A percentile compares a stretch with the other conserved stretches of the same genome.
These are phyloP conservation scores for Lotmaria passim DNA, from an alignment of 208 protist genomes.

Conservation along the genomic window DNA sequence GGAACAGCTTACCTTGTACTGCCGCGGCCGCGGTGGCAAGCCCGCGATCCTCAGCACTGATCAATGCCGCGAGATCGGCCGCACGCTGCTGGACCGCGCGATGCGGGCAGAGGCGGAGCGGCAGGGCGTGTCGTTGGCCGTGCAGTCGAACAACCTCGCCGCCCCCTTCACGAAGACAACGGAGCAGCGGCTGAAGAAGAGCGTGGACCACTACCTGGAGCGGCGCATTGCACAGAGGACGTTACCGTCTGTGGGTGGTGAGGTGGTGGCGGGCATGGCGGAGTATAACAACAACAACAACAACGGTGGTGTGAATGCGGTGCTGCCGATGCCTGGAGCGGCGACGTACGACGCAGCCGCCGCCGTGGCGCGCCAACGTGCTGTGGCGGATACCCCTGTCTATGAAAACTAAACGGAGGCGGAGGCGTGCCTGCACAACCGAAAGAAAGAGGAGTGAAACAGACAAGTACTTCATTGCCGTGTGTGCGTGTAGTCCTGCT, in stretches of 20 bases:
- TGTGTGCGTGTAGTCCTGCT: not conserved
- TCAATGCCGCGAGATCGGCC: conserved; percentile 57
- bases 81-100: conserved; percentile 74
- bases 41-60: conserved; percentile 62
- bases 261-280: conserved; percentile 1
- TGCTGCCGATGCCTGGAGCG: conserved; percentile 4
- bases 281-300: not conserved
- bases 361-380: conserved; percentile 26
- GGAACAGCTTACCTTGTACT: conserved; percentile 79
- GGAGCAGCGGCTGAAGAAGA: conserved; percentile 66
- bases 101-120: conserved; percentile 65
- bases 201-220: conserved; percentile 80
- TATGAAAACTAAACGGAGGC: conserved; percentile 43
- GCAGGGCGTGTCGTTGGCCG: conserved; percentile 56
- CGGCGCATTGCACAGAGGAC: conserved; percentile 51
- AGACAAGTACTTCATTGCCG: not conserved
- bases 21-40: conserved; percentile 50
- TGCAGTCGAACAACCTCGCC: conserved; percentile 54
- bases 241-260: not conserved
- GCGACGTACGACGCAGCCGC: conserved; percentile 9
- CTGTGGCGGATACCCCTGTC: conserved; percentile 48
- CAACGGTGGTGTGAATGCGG: too few species aligned
- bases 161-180: conserved; percentile 58
- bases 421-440: not conserved
- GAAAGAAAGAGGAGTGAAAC: not conserved